Percentiles rank a stretch among this genome's conserved stretches.
phyloP scores from a whole-genome alignment of 2,329 filamentous ascomycete species.

The Fusarium mangiferae region DNA sequence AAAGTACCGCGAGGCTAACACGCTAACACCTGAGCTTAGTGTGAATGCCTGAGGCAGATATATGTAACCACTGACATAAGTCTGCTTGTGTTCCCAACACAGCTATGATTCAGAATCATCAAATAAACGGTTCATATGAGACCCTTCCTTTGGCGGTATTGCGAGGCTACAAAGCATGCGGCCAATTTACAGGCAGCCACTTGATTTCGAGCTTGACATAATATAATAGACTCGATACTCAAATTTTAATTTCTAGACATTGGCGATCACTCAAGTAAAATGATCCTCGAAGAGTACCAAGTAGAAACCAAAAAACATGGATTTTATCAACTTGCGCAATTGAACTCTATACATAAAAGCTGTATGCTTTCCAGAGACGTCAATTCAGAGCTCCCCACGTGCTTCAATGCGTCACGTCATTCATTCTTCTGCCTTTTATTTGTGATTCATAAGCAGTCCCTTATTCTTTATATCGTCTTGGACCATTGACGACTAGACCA shows the following conservation, averaged over 20 bases:
- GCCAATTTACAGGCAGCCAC: not conserved
- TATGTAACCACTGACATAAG: not conserved
- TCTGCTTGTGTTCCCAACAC: not conserved
- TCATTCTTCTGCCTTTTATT: slow-evolving; percentile 34
- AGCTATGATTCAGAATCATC: not conserved
- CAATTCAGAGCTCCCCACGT: slow-evolving; percentile 9
- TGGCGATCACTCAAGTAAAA: not conserved
- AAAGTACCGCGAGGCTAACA: slow-evolving; percentile 31
- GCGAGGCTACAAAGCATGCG: not conserved
- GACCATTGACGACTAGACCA: slow-evolving; percentile 35
- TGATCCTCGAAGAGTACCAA: not conserved
- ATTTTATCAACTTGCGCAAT: slow-evolving; percentile 35
- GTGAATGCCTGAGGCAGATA: slow-evolving; percentile 37
- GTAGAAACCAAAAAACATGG: not conserved
- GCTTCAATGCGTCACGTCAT: slow-evolving; percentile 27
- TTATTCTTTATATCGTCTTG: slow-evolving; percentile 38
- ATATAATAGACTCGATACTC: not conserved
- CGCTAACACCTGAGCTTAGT: not conserved
- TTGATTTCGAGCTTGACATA: not conserved
- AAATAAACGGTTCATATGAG: not conserved
- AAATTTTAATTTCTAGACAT: not conserved
- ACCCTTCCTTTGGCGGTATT: not conserved
- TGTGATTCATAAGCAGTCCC: slow-evolving; percentile 33
- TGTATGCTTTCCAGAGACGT: slow-evolving; percentile 21
- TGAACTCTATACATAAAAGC: slow-evolving; percentile 33